These are phyloP conservation scores for Colletotrichum lentis DNA, from an alignment of 2,329 filamentous ascomycete species.

Conservation along the genomic window DNA sequence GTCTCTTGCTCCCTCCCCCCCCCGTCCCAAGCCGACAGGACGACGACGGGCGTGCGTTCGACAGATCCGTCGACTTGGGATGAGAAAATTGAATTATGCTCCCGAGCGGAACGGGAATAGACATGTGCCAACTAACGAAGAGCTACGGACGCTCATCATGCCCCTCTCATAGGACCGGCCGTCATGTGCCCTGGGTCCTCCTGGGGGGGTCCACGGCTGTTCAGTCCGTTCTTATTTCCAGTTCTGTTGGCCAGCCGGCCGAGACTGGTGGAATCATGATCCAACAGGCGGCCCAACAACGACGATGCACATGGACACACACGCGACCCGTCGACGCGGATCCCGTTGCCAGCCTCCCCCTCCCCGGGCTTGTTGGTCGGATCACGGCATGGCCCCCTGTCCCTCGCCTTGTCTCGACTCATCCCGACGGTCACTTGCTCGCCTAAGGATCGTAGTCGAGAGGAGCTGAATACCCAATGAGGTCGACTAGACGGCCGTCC, in stretches of 20 bases:
- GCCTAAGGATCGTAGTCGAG: not conserved
- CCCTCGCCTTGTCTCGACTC: not conserved
- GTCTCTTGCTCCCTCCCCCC: too few relatives aligned
- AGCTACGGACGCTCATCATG: too few relatives aligned
- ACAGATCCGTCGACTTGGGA: not conserved
- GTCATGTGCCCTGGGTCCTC: not conserved
- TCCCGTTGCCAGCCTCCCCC: slow-evolving; percentile 13
- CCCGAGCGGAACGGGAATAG: not conserved
- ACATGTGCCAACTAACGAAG: not conserved
- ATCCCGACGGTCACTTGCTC: not conserved
- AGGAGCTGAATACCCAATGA: not conserved
- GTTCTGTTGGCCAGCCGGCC: not conserved
- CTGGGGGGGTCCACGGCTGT: not conserved
- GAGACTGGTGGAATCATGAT: slow-evolving; percentile 19
- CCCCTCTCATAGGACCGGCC: not conserved
- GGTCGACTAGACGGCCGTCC: not conserved
- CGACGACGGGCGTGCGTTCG: not conserved
- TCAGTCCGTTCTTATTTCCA: slow-evolving; percentile 2
- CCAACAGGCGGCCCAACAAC: slow-evolving; percentile 3
- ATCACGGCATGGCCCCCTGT: not conserved
- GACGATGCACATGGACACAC: slow-evolving; percentile 1
- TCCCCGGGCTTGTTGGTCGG: slow-evolving; percentile 19
- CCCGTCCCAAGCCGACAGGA: not conserved
- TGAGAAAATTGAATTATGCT: not conserved
- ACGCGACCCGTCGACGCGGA: slow-evolving; percentile 28